A percentile compares a stretch with the other conserved stretches of the same genome.
Evolutionary conservation across 768 basidiomycete species (phyloP).

Genomic region (Lentinula sp.): DNA sequence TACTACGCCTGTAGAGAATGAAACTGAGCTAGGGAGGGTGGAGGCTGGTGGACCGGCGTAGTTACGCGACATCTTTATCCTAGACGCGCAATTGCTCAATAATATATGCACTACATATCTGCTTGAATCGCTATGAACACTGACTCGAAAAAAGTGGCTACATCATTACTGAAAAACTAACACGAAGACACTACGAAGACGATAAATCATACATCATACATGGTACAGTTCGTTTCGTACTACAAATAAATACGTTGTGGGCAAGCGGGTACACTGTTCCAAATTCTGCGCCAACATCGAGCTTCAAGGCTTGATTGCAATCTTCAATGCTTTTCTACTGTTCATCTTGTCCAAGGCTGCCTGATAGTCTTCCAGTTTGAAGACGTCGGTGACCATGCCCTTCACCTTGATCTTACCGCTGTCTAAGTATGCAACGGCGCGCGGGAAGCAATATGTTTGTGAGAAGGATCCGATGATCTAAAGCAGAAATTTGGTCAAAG

Average conservation of each 20-base stretch:
- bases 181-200: too few relatives aligned
- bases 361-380: constrained; percentile 65
- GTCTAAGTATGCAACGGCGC: constrained; percentile 85
- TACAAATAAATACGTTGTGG: not conserved
- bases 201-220: too few relatives aligned
- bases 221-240: too few relatives aligned
- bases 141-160: too few relatives aligned
- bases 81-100: not conserved
- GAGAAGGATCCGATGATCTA: constrained; percentile 91
- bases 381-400: constrained; percentile 69
- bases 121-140: not conserved
- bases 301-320: constrained; percentile 50
- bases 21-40: not conserved
- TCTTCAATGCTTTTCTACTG: constrained; percentile 55
- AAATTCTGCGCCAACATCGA: not conserved
- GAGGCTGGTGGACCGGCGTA: not conserved
- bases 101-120: not conserved
- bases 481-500: not conserved
- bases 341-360: constrained; percentile 69
- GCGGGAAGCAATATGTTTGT: constrained; percentile 85
- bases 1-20: not conserved
- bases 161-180: too few relatives aligned
- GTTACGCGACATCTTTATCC: not conserved
- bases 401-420: constrained; percentile 76
- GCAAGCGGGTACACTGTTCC: not conserved